phyloP scores from a whole-genome alignment of 73 alveolate species.

The Paramecium sexaurelia region DNA sequence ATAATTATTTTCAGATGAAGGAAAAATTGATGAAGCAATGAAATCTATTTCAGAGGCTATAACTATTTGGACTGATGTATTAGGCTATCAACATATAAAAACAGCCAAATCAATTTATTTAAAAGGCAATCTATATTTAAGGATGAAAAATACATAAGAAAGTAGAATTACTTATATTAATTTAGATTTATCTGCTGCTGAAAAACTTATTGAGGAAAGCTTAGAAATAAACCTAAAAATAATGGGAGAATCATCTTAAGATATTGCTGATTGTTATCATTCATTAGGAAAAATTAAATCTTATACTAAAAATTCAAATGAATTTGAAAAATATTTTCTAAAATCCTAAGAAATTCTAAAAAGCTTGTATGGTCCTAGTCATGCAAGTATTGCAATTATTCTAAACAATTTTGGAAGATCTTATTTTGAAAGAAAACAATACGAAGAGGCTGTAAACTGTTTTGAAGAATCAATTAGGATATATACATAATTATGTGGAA shows the following conservation, averaged over 20 bases:
- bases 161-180: background rate
- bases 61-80: background rate
- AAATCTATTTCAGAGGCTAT: background rate
- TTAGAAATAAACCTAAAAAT: background rate
- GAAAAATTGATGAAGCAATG: background rate
- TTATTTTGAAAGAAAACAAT: conserved; percentile 7
- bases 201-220: background rate
- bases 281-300: conserved; percentile 49
- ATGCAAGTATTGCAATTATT: conserved; percentile 27
- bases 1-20: conserved; percentile 11
- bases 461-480: conserved; percentile 17
- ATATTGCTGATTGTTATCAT: conserved; percentile 46
- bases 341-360: background rate
- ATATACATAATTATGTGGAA: background rate
- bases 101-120: conserved; percentile 4
- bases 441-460: conserved; percentile 11
- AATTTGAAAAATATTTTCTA: background rate
- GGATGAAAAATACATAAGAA: conserved; percentile 1
- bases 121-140: conserved; percentile 17
- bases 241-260: conserved; percentile 14
- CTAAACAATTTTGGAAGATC: conserved; percentile 40
- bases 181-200: background rate
- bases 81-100: conserved; percentile 5
- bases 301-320: background rate
- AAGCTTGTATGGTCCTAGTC: background rate